Percentiles rank a stretch among this genome's conserved stretches.
Evolutionary conservation across 2,329 filamentous ascomycete species (phyloP).

Genomic region (Fusarium tupiense): DNA sequence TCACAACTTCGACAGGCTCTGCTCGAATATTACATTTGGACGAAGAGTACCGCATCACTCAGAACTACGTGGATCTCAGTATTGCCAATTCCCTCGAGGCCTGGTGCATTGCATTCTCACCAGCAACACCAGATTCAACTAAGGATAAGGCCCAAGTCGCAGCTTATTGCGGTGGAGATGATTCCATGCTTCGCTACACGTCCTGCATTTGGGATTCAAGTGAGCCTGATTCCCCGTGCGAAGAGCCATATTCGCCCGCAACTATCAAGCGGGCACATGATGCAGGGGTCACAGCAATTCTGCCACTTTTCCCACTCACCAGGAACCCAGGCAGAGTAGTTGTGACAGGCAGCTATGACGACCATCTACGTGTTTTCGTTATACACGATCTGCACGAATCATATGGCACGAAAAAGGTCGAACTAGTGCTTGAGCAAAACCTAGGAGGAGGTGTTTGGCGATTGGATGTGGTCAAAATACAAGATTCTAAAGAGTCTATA

Average conservation of each 20-base stretch:
- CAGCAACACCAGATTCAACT: conserved; percentile 35
- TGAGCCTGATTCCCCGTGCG: conserved; percentile 12
- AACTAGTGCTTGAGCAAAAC: conserved; percentile 69
- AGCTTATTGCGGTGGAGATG: conserved; percentile 79
- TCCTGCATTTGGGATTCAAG: conserved; percentile 44
- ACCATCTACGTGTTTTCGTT: conserved; percentile 75
- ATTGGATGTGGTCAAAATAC: conserved; percentile 67
- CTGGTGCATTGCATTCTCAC: conserved; percentile 75
- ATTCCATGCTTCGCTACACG: conserved; percentile 67
- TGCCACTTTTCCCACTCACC: conserved; percentile 67
- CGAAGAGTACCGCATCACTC: conserved; percentile 51
- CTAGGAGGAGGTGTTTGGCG: conserved; percentile 90
- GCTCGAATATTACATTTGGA: conserved; percentile 66
- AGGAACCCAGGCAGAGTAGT: conserved; percentile 65
- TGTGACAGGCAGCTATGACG: conserved; percentile 92
- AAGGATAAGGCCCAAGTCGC: conserved; percentile 47
- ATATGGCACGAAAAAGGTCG: conserved; percentile 54
- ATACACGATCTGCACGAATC: conserved; percentile 54
- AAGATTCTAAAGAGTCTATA: conserved; percentile 40
- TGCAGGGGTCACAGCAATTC: conserved; percentile 89
- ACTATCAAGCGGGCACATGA: conserved; percentile 64
- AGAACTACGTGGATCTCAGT: conserved; percentile 48
- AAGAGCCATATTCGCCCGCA: conserved; percentile 41
- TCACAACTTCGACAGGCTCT: conserved; percentile 76
- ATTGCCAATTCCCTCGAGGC: conserved; percentile 71